Percentiles rank a stretch among this genome's conserved stretches.
phyloP scores from a whole-genome alignment of 176 grass and related monocot species.

The Carex littledalei region DNA sequence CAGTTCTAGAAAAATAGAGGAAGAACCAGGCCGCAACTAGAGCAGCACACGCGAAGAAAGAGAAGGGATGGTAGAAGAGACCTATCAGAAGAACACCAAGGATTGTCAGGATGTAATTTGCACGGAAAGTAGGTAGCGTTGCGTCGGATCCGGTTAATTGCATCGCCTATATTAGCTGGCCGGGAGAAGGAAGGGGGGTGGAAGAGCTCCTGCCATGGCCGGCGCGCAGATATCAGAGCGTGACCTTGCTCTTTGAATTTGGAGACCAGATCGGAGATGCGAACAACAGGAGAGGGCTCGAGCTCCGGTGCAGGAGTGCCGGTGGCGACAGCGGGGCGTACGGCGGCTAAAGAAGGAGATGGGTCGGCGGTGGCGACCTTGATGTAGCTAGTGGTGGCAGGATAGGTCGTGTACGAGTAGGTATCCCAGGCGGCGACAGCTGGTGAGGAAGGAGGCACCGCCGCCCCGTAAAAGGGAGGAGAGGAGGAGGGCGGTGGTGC shows the following conservation, averaged over 20 bases:
- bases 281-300: slow-evolving; percentile 34
- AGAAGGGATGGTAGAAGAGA: slow-evolving; percentile 69
- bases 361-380: slow-evolving; percentile 41
- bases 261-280: slow-evolving; percentile 52
- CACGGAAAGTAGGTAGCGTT: slow-evolving; percentile 85
- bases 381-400: slow-evolving; percentile 28
- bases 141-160: slow-evolving; percentile 50
- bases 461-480: background rate
- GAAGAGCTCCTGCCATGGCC: slow-evolving; percentile 76
- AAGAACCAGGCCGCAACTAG: slow-evolving; percentile 83
- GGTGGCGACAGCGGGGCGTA: background rate
- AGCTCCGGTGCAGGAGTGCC: slow-evolving; percentile 25
- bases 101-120: slow-evolving; percentile 62
- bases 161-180: slow-evolving; percentile 47
- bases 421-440: background rate
- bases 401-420: background rate
- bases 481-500: background rate
- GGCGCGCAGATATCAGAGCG: slow-evolving; percentile 51
- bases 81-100: slow-evolving; percentile 44
- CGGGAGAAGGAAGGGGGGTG: slow-evolving; percentile 50
- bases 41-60: slow-evolving; percentile 48
- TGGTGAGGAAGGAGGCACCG: slow-evolving; percentile 12
- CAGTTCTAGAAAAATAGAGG: slow-evolving; percentile 74
- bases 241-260: slow-evolving; percentile 66
- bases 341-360: slow-evolving; percentile 14